Conservation (phyloP, 306 rosid genomes). For the Cucumis melo region DNA sequence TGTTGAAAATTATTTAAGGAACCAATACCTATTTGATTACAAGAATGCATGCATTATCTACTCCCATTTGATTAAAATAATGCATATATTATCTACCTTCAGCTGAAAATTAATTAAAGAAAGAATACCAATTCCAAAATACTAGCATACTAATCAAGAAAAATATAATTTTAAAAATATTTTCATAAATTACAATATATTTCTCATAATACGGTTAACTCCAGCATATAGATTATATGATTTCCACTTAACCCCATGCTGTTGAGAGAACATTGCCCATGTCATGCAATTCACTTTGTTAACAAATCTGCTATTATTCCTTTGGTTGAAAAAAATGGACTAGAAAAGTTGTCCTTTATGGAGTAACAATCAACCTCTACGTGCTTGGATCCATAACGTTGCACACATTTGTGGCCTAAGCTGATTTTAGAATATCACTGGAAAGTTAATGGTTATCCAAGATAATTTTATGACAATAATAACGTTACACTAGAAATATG, state of each 20-base stretch:
- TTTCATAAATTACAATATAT: background rate
- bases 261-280: background rate
- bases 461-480: background rate
- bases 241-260: background rate
- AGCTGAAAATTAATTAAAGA: background rate
- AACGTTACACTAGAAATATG: background rate
- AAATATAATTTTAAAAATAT: background rate
- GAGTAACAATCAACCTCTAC: background rate
- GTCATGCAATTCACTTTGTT: background rate
- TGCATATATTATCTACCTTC: background rate
- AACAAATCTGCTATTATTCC: background rate
- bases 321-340: background rate
- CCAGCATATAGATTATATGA: background rate
- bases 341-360: background rate
- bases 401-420: background rate
- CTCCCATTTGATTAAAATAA: background rate
- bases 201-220: background rate
- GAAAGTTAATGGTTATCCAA: background rate
- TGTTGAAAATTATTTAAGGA: no score
- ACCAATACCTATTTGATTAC: no score
- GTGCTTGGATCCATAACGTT: background rate
- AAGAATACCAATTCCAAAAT: background rate
- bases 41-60: background rate
- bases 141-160: background rate
- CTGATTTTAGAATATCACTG: background rate